A percentile compares a stretch with the other conserved stretches of the same genome.
Conservation (phyloP, 805 yeast genomes). For the Saccharomycopsis malanga region DNA sequence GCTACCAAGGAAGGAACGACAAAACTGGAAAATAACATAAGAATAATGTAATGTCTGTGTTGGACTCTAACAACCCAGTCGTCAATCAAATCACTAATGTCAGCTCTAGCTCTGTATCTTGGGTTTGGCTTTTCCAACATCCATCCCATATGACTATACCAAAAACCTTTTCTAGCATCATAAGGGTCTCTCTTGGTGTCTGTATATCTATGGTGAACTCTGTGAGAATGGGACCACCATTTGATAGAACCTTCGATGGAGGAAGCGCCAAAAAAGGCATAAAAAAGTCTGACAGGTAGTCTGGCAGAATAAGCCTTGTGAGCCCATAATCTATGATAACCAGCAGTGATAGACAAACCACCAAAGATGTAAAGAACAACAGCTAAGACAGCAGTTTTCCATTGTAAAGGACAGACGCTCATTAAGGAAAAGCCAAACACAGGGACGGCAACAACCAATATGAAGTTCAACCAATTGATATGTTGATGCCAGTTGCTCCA, state of each 20-base stretch:
- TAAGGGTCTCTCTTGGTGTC: constrained; percentile 81
- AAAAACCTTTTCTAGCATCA: constrained; percentile 77
- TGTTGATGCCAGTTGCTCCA: constrained; percentile 62
- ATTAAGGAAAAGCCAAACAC: constrained; percentile 38
- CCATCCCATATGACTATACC: constrained; percentile 86
- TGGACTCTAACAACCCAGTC: constrained; percentile 78
- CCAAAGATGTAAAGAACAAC: constrained; percentile 47
- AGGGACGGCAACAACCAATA: constrained; percentile 59
- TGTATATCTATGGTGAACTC: constrained; percentile 82
- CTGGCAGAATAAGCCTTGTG: constrained; percentile 66
- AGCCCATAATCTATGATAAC: constrained; percentile 75
- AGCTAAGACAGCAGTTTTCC: constrained; percentile 41
- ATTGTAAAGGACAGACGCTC: constrained; percentile 35
- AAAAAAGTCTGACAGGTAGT: constrained; percentile 53
- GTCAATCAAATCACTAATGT: constrained; percentile 67
- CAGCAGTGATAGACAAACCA: constrained; percentile 77
- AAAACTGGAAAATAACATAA: constrained; percentile 57
- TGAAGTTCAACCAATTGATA: constrained; percentile 70
- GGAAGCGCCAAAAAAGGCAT: constrained; percentile 75
- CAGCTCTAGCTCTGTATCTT: constrained; percentile 73
- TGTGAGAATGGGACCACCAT: constrained; percentile 86
- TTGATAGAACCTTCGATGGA: constrained; percentile 80
- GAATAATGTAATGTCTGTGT: constrained; percentile 64
- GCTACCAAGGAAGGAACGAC: constrained; percentile 54
- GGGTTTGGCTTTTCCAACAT: constrained; percentile 78